Evolutionary conservation across 2,329 filamentous ascomycete species (phyloP).

Genomic region (Xylaria hypoxylon): DNA sequence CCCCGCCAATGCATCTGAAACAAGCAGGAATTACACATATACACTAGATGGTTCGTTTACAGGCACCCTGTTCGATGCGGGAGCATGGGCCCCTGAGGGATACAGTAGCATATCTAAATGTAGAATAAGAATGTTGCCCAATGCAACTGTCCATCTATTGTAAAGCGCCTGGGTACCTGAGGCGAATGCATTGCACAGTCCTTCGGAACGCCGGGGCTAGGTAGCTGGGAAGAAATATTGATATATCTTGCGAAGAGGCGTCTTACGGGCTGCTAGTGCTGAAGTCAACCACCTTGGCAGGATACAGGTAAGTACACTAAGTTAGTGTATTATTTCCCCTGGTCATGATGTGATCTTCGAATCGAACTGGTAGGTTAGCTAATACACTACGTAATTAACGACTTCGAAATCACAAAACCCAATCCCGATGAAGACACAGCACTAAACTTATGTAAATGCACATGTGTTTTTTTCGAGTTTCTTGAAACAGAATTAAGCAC

Average conservation of each 20-base stretch:
- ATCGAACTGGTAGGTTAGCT: neutral
- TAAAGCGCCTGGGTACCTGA: no score
- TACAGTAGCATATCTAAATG: neutral
- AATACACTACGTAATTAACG: neutral
- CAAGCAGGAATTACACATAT: neutral
- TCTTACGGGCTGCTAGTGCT: slow-evolving; percentile 14
- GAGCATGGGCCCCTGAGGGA: neutral
- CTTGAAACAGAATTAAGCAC: neutral
- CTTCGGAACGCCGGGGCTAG: neutral
- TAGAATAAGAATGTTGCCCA: neutral
- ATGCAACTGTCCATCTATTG: neutral
- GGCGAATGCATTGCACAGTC: neutral
- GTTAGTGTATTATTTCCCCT: no score
- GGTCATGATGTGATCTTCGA: neutral
- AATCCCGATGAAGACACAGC: neutral
- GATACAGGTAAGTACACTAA: neutral
- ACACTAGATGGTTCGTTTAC: no score
- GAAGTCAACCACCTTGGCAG: slow-evolving; percentile 7
- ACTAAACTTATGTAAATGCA: neutral
- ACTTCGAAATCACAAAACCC: neutral
- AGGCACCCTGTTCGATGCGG: no score
- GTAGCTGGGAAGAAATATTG: neutral
- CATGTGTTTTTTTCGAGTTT: neutral
- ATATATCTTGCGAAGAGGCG: slow-evolving; percentile 4
- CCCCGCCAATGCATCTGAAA: slow-evolving; percentile 6